Conservation (phyloP, 495 filamentous ascomycete species). For the Xylaria intraflava region DNA sequence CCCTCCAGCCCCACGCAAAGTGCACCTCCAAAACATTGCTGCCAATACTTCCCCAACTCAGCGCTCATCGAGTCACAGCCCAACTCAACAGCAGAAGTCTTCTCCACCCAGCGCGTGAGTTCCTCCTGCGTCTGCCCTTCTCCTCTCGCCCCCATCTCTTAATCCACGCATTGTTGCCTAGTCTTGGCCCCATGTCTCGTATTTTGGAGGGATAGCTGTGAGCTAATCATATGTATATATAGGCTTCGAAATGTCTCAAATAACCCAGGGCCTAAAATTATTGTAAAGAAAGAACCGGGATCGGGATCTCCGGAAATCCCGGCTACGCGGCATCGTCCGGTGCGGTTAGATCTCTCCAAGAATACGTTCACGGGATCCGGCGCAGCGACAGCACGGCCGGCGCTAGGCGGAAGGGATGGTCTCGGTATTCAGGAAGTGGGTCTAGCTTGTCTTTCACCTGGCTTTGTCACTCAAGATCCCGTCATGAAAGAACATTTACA, state of each 20-base stretch:
- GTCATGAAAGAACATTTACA: constrained; percentile 92
- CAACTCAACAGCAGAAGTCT: constrained; percentile 40
- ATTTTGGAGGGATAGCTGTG: background rate
- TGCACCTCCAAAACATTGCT: constrained; percentile 31
- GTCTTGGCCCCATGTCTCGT: background rate
- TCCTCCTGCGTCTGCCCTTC: constrained; percentile 18
- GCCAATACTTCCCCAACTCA: constrained; percentile 27
- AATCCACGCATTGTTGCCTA: background rate
- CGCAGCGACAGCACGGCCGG: constrained; percentile 60
- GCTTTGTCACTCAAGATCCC: constrained; percentile 94
- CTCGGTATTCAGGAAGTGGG: constrained; percentile 87
- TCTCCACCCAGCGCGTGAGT: constrained; percentile 49
- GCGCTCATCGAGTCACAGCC: constrained; percentile 45
- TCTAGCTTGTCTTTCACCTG: constrained; percentile 87
- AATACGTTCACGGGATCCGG: constrained; percentile 52
- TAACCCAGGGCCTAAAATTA: constrained; percentile 60
- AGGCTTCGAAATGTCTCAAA: constrained; percentile 48
- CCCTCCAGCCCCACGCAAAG: constrained; percentile 38
- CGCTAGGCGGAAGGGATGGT: constrained; percentile 70
- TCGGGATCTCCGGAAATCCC: constrained; percentile 76
- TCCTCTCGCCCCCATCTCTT: constrained; percentile 8
- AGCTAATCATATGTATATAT: constrained; percentile 13
- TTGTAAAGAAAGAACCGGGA: constrained; percentile 94
- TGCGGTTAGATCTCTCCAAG: constrained; percentile 82
- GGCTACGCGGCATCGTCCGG: constrained; percentile 71